A percentile compares a stretch with the other conserved stretches of the same genome.
These are phyloP conservation scores for Bombardia bombarda DNA, from an alignment of 495 filamentous ascomycete species.

Conservation along the genomic window DNA sequence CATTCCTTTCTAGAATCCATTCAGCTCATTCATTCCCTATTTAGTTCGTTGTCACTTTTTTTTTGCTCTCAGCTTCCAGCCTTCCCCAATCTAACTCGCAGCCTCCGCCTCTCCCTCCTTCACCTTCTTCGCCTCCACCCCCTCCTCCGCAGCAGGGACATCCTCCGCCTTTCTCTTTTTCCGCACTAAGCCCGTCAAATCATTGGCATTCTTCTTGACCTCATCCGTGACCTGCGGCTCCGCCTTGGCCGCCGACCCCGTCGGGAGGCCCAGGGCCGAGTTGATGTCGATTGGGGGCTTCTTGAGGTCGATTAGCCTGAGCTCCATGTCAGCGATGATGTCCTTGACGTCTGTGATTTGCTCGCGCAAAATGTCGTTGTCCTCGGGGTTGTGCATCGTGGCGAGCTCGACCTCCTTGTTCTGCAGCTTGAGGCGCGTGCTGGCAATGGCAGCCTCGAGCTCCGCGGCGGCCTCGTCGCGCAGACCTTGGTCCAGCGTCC, in stretches of 20 bases:
- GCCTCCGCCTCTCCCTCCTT: conserved; percentile 3
- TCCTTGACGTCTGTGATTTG: conserved; percentile 79
- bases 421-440: conserved; percentile 65
- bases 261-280: conserved; percentile 37
- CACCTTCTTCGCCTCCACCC: conserved; percentile 39
- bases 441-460: conserved; percentile 75
- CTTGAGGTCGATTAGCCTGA: conserved; percentile 59
- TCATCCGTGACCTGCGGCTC: conserved; percentile 62
- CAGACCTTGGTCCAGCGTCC: conserved; percentile 52
- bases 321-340: conserved; percentile 78
- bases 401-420: conserved; percentile 61
- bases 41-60: not conserved
- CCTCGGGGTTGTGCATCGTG: conserved; percentile 41
- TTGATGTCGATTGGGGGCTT: conserved; percentile 61
- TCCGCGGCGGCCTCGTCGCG: conserved; percentile 68
- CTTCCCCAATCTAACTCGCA: not conserved
- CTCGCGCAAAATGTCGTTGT: conserved; percentile 51
- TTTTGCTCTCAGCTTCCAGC: not conserved
- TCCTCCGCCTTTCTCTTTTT: conserved; percentile 56
- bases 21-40: not conserved
- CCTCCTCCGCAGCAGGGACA: conserved; percentile 16
- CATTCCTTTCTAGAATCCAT: too few species aligned
- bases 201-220: conserved; percentile 71
- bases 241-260: conserved; percentile 38
- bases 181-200: conserved; percentile 77